These are phyloP conservation scores for Fusarium devonianum DNA, from an alignment of 2,329 filamentous ascomycete genomes.

Conservation along the genomic window DNA sequence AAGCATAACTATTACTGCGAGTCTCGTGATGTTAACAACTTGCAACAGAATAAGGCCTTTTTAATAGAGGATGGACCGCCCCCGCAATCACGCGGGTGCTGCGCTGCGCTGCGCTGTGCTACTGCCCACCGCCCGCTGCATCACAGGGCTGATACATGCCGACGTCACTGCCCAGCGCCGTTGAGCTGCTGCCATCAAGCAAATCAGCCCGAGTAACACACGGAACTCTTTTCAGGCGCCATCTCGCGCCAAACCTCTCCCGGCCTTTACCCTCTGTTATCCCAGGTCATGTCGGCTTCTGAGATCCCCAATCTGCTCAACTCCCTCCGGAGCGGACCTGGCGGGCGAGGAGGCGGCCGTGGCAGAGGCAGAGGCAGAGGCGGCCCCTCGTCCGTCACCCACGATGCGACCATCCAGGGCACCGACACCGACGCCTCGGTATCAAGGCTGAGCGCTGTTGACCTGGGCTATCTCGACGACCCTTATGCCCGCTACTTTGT, in stretches of 20 bases:
- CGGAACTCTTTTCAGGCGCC: no score
- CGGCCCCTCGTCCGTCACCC: conserved; percentile 48
- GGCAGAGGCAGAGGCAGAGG: conserved; percentile 46
- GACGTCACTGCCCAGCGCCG: neutral
- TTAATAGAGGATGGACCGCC: no score
- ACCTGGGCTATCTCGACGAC: conserved; percentile 84
- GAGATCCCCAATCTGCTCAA: conserved; percentile 79
- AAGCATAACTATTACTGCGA: no score
- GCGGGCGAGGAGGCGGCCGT: conserved; percentile 41
- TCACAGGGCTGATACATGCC: conserved; percentile 13
- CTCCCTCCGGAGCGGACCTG: conserved; percentile 57
- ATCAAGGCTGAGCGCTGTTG: conserved; percentile 87
- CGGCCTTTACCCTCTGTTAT: conserved; percentile 1
- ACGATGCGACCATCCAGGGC: conserved; percentile 81
- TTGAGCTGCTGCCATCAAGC: neutral
- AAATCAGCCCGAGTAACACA: conserved; percentile 8
- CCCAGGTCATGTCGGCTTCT: conserved; percentile 67
- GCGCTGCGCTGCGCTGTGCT: no score
- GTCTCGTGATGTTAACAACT: no score
- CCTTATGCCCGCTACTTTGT: conserved; percentile 78
- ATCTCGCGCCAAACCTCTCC: conserved; percentile 1
- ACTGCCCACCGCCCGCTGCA: neutral
- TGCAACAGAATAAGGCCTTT: no score
- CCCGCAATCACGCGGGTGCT: no score
- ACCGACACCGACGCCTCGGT: conserved; percentile 93